Evolutionary conservation across 768 basidiomycete genomes (phyloP).

Genomic region (Serendipita sp.): DNA sequence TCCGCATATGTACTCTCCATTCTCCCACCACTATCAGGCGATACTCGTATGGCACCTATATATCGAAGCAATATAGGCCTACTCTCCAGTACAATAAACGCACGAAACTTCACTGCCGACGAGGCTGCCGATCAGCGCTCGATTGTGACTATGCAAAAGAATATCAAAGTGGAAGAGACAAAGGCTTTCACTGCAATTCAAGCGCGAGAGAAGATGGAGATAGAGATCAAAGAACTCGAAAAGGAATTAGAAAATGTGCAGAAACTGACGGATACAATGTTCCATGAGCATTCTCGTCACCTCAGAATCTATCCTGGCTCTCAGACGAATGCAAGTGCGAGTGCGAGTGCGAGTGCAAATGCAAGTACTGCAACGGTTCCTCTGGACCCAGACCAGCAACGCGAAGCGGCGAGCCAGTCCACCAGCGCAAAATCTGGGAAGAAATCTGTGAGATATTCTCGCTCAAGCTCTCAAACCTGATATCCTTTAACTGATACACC

Average conservation of each 20-base stretch:
- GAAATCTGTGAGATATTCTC: too few species aligned
- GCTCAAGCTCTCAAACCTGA: too few species aligned
- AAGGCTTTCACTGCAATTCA: neutral
- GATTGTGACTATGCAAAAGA: neutral
- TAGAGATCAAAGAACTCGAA: neutral
- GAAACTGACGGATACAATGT: neutral
- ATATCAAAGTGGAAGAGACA: neutral
- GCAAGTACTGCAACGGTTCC: too few species aligned
- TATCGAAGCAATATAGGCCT: neutral
- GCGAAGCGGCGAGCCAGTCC: too few species aligned
- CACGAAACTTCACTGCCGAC: neutral
- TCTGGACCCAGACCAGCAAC: too few species aligned
- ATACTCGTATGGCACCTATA: neutral
- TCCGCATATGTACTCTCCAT: neutral
- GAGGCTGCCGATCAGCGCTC: neutral
- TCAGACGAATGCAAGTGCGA: too few species aligned
- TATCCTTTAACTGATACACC: too few species aligned
- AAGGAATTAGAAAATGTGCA: neutral
- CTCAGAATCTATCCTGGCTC: too few species aligned
- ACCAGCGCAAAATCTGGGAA: too few species aligned
- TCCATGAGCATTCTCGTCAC: neutral
- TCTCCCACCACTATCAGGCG: neutral
- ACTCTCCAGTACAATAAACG: neutral
- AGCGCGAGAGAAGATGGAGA: neutral
- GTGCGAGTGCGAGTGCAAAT: too few species aligned